Base-by-base conservation (phyloP, 805 yeast species). In the Cyberlindnera xylosilytica region DNA sequence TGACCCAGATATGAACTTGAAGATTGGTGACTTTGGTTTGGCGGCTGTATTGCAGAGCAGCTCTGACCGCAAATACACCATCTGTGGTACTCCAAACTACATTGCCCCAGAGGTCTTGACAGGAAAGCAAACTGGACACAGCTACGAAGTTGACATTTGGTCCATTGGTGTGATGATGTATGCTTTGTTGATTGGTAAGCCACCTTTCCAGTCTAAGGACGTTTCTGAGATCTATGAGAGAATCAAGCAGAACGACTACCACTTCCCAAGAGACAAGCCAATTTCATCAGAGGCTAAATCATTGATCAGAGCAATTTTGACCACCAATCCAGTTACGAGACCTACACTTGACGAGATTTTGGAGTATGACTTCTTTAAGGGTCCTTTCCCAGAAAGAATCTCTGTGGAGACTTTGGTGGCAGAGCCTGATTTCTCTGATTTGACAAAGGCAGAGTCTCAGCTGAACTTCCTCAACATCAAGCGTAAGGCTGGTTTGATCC, bases 31-130 rank as follows among this genome's bases (percentile, higher is more conserved):
- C 64, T 93, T 93, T 68, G 99, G 99, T 24, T 74, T 93, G 46
- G 99, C 99, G n/a, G 89, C 97, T 1, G 84, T 87, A n/a, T 73
- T 93, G 48, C 85, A 84, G 33, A 70, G 78, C 18, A 70, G 75
- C 23, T 75, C 74, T 44, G 87, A 87, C 38, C 80, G 91, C 51
- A 88, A 91, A 58, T 86, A 83, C 61, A 91, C 99, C 34, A 87
- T 93, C 42, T 93, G 99, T 65, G 99, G 99, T 41, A 93, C 99
- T 19, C 99, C 99, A 46, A 93, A 93, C 66, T 93, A 93, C 63
- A 93, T 93, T 60, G 97, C 99, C 1, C 99, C 99, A 7, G 99
- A 93, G 69, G 96, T 93, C 18, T 73, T 93, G 51, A 86, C 89
- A 31, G 95, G 96, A 22, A 88, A 88, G 56, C 78, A 72, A 41